These are phyloP conservation scores for Acanthamoeba triangularis DNA, from an alignment of 208 protist species.

Conservation along the genomic window DNA sequence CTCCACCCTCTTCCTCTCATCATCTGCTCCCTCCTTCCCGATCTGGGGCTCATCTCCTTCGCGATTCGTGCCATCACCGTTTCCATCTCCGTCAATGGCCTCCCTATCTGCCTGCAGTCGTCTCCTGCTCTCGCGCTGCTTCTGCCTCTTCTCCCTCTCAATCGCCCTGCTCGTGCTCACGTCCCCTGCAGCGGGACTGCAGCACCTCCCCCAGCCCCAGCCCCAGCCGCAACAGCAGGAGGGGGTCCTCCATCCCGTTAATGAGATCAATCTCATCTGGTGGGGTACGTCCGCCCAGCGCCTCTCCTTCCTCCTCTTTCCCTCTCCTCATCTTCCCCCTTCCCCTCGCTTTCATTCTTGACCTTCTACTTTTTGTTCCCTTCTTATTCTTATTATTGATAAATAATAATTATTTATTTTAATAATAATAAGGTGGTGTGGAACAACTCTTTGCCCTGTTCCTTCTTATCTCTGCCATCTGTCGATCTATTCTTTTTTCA, in stretches of 20 bases:
- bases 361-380: background rate
- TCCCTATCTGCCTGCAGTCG: background rate
- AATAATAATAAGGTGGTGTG: background rate
- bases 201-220: background rate
- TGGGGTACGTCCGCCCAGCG: constrained; percentile 22
- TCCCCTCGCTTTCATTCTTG: background rate
- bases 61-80: background rate
- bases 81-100: background rate
- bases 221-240: constrained; percentile 25
- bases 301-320: background rate
- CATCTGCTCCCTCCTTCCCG: background rate
- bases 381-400: background rate
- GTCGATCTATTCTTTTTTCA: too few relatives aligned
- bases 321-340: background rate
- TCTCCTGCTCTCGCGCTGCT: background rate
- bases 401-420: background rate
- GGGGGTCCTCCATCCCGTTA: background rate
- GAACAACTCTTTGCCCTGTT: too few relatives aligned
- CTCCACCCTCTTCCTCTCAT: background rate
- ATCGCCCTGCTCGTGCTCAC: background rate
- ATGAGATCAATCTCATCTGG: constrained; percentile 71
- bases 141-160: background rate
- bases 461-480: too few relatives aligned
- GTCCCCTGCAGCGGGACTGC: background rate
- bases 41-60: background rate